A percentile compares a stretch with the other conserved stretches of the same genome.
phyloP scores from a whole-genome alignment of 805 yeast genomes.

The Cyberlindnera euphorbiiphila region DNA sequence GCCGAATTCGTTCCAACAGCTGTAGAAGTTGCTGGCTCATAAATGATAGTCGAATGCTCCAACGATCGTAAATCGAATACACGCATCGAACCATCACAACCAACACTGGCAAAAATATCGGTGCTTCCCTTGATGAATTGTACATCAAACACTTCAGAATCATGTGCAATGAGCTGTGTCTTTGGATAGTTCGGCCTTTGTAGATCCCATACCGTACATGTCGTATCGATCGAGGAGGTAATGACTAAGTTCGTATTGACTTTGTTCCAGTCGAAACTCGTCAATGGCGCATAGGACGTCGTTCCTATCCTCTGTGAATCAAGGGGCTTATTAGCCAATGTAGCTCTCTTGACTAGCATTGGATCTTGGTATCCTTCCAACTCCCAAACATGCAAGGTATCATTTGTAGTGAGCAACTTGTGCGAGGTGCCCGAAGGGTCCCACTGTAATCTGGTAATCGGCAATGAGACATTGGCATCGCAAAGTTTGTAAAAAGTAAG shows the following conservation, averaged over 20 bases:
- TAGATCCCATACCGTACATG: conserved; percentile 95
- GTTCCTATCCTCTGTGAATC: conserved; percentile 6
- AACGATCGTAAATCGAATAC: conserved; percentile 85
- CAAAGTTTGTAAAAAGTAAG: conserved; percentile 43
- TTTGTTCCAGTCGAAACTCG: conserved; percentile 91
- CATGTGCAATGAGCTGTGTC: conserved; percentile 95
- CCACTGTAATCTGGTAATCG: conserved; percentile 73
- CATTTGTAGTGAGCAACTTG: conserved; percentile 66
- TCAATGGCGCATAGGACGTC: conserved; percentile 69
- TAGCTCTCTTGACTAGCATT: conserved; percentile 36
- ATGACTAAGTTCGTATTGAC: conserved; percentile 66
- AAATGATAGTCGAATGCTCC: conserved; percentile 92
- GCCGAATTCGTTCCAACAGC: neutral
- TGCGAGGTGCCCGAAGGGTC: conserved; percentile 43
- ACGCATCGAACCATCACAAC: conserved; percentile 92
- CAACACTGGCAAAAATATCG: conserved; percentile 84
- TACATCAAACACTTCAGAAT: conserved; percentile 91
- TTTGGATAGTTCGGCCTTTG: conserved; percentile 61
- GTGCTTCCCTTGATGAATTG: conserved; percentile 72
- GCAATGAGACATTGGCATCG: conserved; percentile 57
- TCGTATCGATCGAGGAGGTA: conserved; percentile 89
- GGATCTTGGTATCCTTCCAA: conserved; percentile 33
- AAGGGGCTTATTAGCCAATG: conserved; percentile 30
- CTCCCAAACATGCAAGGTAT: conserved; percentile 63
- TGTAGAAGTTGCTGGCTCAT: conserved; percentile 54